phyloP scores from a whole-genome alignment of 257 asterid genomes.

The Nicotiana noctiflora region DNA sequence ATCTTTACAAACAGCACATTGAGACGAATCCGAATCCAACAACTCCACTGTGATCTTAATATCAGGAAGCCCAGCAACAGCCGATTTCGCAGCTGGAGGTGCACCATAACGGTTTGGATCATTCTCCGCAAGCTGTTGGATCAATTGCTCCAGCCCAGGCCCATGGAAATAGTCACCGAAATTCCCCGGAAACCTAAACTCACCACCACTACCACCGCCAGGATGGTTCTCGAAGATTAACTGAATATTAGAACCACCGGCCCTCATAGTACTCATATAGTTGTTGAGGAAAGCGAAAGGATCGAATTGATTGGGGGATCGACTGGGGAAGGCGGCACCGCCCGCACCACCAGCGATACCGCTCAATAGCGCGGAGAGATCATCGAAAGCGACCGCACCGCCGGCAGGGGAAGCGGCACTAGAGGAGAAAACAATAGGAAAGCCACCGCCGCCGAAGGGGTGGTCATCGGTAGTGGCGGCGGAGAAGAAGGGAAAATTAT shows the following conservation, averaged over 20 bases:
- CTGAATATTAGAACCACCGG: conserved; percentile 59
- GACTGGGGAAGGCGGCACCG: conserved; percentile 8
- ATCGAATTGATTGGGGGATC: conserved; percentile 54
- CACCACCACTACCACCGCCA: conserved; percentile 25
- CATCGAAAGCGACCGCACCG: conserved; percentile 20
- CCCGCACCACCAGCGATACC: background rate
- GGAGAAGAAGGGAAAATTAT: conserved; percentile 23
- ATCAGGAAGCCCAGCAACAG: conserved; percentile 60
- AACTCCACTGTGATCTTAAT: conserved; percentile 41
- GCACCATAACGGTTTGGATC: conserved; percentile 86
- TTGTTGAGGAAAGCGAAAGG: conserved; percentile 48
- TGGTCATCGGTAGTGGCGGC: conserved; percentile 18
- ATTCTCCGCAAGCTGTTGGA: conserved; percentile 76
- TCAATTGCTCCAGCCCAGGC: conserved; percentile 79
- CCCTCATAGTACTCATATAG: conserved; percentile 44
- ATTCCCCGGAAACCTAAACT: conserved; percentile 44
- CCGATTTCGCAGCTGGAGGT: conserved; percentile 80
- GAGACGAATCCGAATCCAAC: conserved; percentile 54
- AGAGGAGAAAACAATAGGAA: conserved; percentile 18
- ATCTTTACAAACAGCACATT: conserved; percentile 87
- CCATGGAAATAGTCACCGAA: conserved; percentile 75
- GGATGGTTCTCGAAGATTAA: conserved; percentile 59
- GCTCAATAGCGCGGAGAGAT: conserved; percentile 19
- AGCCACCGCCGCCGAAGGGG: conserved; percentile 24
- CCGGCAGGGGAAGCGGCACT: conserved; percentile 33